A percentile compares a stretch with the other conserved stretches of the same genome.
phyloP scores from a whole-genome alignment of 2,329 filamentous ascomycete genomes.

The Onygenales sp. region DNA sequence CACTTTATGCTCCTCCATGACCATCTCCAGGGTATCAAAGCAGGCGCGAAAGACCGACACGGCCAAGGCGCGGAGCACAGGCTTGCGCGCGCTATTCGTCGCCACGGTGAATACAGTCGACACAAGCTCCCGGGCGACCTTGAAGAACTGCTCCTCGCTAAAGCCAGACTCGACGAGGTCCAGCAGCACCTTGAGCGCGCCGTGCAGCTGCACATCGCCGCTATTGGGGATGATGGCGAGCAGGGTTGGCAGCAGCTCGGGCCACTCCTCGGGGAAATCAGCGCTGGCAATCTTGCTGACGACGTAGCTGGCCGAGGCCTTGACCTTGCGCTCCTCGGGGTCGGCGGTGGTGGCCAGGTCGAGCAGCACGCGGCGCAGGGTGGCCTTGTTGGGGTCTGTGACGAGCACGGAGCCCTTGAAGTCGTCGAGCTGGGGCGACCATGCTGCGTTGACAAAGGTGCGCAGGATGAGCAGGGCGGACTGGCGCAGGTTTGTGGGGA shows the following conservation, averaged over 20 bases:
- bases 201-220: conserved; percentile 72
- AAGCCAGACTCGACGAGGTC: conserved; percentile 91
- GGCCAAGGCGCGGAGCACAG: conserved; percentile 70
- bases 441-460: conserved; percentile 73
- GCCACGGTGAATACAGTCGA: conserved; percentile 76
- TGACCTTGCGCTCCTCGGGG: conserved; percentile 71
- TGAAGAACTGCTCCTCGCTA: conserved; percentile 91
- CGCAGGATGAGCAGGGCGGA: conserved; percentile 71
- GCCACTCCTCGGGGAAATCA: conserved; percentile 94
- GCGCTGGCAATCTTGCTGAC: conserved; percentile 89
- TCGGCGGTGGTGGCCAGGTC: conserved; percentile 65
- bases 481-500: conserved; percentile 69
- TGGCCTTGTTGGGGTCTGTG: conserved; percentile 60
- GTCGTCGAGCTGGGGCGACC: conserved; percentile 68
- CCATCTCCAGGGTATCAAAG: conserved; percentile 93
- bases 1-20: conserved; percentile 81
- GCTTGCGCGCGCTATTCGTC: conserved; percentile 62
- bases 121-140: conserved; percentile 75
- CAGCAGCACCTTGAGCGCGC: conserved; percentile 74
- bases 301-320: conserved; percentile 74
- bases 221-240: conserved; percentile 68
- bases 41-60: conserved; percentile 84
- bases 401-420: conserved; percentile 60
- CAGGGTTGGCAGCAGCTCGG: conserved; percentile 71
- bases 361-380: conserved; percentile 64